phyloP scores from a whole-genome alignment of 2,329 filamentous ascomycete genomes.

The Aspergillus pseudoviridinutans region DNA sequence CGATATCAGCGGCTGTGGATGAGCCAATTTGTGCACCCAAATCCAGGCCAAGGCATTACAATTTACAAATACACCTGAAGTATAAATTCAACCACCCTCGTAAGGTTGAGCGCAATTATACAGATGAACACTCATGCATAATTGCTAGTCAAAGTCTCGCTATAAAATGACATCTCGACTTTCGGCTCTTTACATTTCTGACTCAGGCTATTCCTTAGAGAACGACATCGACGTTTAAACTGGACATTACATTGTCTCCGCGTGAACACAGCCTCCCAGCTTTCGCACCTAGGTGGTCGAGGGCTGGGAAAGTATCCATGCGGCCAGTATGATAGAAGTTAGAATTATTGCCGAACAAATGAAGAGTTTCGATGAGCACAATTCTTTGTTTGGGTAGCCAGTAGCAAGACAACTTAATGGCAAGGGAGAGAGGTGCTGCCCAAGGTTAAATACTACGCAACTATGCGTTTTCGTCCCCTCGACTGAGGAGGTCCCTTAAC shows the following conservation, averaged over 20 bases:
- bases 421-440: background rate
- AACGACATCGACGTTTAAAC: background rate
- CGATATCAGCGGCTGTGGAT: no score
- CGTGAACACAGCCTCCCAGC: background rate
- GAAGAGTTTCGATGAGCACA: background rate
- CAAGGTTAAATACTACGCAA: no score
- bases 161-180: background rate
- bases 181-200: background rate
- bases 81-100: no score
- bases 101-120: background rate
- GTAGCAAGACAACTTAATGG: background rate
- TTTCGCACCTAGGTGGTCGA: background rate
- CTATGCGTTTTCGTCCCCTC: background rate
- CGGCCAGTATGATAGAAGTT: background rate
- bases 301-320: background rate
- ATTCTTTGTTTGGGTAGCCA: background rate
- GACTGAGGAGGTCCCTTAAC: background rate
- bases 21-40: no score
- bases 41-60: background rate
- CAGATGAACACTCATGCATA: background rate
- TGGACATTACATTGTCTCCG: background rate
- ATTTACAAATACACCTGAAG: background rate
- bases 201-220: background rate
- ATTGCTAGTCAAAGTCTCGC: background rate
- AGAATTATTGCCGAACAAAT: background rate